Evolutionary conservation across 495 filamentous ascomycete species (phyloP).

Genomic region (Corynascus novoguineensis): DNA sequence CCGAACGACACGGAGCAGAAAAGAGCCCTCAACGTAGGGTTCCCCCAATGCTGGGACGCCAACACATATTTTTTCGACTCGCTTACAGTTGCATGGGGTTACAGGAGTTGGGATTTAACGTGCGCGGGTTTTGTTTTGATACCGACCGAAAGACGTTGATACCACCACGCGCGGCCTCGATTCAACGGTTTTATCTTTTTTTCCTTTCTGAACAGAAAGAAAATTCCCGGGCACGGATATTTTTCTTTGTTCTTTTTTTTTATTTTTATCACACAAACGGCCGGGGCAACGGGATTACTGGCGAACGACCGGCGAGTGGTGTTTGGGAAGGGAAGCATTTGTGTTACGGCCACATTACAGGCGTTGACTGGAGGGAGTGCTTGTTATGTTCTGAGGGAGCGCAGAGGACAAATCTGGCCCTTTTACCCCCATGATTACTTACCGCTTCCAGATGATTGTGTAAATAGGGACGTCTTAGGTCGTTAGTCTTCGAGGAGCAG

Average conservation of each 20-base stretch:
- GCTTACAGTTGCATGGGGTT: not conserved
- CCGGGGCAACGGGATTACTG: slow-evolving; percentile 1
- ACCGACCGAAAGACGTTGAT: slow-evolving; percentile 1
- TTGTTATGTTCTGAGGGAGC: not conserved
- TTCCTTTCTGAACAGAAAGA: not conserved
- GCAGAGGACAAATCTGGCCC: not conserved
- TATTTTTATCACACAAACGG: not conserved
- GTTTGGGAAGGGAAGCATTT: slow-evolving; percentile 6
- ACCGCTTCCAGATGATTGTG: not conserved
- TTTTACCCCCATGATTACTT: not conserved
- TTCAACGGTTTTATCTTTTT: not conserved
- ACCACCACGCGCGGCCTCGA: slow-evolving; percentile 12
- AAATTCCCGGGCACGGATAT: not conserved
- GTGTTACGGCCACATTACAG: not conserved
- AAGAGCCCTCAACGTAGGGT: not conserved
- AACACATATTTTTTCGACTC: not conserved
- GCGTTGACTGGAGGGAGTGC: slow-evolving; percentile 3
- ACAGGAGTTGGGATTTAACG: slow-evolving; percentile 3
- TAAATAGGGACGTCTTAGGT: not conserved
- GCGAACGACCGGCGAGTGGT: not conserved
- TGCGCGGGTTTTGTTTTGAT: slow-evolving; percentile 4
- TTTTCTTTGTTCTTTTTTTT: no score
- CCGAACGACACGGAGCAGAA: not conserved
- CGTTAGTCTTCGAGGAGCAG: not conserved
- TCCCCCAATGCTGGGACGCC: not conserved